Conservation (phyloP, 768 basidiomycete genomes). For the Mycena rebaudengoi region DNA sequence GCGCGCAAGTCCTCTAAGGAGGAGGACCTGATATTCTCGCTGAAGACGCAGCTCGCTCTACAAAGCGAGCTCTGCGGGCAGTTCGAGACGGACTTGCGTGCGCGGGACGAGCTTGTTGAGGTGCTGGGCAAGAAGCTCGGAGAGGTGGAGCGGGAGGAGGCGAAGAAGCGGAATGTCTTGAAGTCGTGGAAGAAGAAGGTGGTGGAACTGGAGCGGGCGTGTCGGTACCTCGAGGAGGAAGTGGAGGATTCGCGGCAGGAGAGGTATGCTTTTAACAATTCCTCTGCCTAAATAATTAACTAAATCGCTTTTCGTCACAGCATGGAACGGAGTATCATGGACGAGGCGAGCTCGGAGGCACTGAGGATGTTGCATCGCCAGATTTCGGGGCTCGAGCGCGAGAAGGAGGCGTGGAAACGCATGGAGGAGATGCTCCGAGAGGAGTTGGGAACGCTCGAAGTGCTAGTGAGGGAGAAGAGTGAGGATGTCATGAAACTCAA, state of each 20-base stretch:
- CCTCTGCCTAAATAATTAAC: too few species aligned
- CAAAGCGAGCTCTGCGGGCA: slow-evolving; percentile 79
- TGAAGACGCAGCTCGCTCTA: slow-evolving; percentile 80
- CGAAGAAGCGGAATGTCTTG: slow-evolving; percentile 61
- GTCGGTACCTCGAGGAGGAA: slow-evolving; percentile 80
- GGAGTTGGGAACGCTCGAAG: slow-evolving; percentile 60
- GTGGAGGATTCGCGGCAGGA: slow-evolving; percentile 87
- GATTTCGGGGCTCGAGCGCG: slow-evolving; percentile 78
- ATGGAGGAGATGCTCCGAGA: slow-evolving; percentile 51
- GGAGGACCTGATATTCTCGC: slow-evolving; percentile 73
- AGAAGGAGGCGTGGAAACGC: slow-evolving; percentile 58
- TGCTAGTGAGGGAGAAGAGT: slow-evolving; percentile 52
- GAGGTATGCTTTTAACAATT: too few species aligned
- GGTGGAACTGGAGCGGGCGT: slow-evolving; percentile 72
- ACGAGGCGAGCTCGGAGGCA: slow-evolving; percentile 81
- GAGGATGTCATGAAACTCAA: slow-evolving; percentile 55
- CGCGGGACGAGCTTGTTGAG: slow-evolving; percentile 77
- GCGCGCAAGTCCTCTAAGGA: slow-evolving; percentile 72
- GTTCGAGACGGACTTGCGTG: slow-evolving; percentile 77
- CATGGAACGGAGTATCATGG: slow-evolving; percentile 84
- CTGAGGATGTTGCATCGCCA: slow-evolving; percentile 82
- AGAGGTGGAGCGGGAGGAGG: slow-evolving; percentile 68
- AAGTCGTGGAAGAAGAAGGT: slow-evolving; percentile 81
- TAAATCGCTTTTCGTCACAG: too few species aligned
- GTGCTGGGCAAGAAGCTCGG: slow-evolving; percentile 63